Base-by-base conservation (phyloP, 2,329 filamentous ascomycete genomes). In the Delphinella strobiligena region DNA sequence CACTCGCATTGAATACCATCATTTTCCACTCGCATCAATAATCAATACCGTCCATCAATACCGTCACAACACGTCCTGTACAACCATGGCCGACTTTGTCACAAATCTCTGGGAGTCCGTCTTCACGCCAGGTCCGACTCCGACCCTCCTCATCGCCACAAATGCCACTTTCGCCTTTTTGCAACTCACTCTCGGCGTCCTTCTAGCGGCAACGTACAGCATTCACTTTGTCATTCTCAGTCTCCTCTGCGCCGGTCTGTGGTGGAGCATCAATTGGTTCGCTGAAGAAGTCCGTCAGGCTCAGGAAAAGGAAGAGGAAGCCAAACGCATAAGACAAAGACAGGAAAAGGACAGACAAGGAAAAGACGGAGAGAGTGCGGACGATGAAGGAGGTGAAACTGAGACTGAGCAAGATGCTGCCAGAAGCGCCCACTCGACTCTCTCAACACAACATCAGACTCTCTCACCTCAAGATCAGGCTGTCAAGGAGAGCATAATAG, bases 241-340 rank as follows among this genome's bases (percentile, higher is more conserved):
- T 10, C 54, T 79, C 43, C 68, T 98, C 8, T 85, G 78, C 47
- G 88, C 67, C 22, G 82, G 83, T 4, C 71, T 96, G 27, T 98
- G 91, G 91, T 87, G 75, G 67, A 77, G 82, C 42, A 88, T 96
- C 64, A 96, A 96, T 72, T 98, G 91, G 91, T 96, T 98, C 56
- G 87, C 85, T 40, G 64, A 65, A 34, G 89, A 80, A 55, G 60
- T 80, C 38, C 56, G 60, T 19, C 61, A 62, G 22, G 62, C 65
- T 47, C 59, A 69, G 48, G 55, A 54, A 32, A 59, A 63, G 50
- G 61, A 69, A 50, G 66, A 68, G 49, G 68, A 72, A 47, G 67
- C 67, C 14, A 67, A 67, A 46, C 56, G 62, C 45, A 59, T 66
- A 36, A 40, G 60, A 51, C 49, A 56, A 53, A 60, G 47, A 59